These are phyloP conservation scores for Trichoderma erinaceum DNA, from an alignment of 495 filamentous ascomycete species.

Conservation along the genomic window DNA sequence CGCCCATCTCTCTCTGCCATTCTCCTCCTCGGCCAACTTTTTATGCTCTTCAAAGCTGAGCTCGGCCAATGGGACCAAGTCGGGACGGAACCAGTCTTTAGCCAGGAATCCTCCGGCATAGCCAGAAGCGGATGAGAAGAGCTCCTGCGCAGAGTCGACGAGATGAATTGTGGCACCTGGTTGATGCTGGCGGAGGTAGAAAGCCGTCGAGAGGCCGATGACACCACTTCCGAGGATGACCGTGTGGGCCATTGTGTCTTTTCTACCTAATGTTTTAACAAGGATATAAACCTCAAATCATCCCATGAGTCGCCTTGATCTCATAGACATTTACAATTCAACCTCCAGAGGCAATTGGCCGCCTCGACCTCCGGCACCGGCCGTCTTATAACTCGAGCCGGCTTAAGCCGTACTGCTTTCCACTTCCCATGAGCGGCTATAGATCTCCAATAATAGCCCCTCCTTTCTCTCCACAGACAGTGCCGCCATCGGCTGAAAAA, in stretches of 20 bases:
- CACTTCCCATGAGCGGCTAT: neutral
- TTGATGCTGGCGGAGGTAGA: conserved; percentile 58
- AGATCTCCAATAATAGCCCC: neutral
- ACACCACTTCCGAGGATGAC: conserved; percentile 76
- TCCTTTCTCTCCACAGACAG: neutral
- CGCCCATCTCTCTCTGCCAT: conserved; percentile 60
- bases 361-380: neutral
- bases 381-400: neutral
- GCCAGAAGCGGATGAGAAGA: conserved; percentile 69
- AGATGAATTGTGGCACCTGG: conserved; percentile 56
- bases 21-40: conserved; percentile 52
- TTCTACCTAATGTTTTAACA: neutral
- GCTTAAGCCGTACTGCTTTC: neutral
- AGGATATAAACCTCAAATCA: neutral
- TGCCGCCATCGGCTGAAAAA: conserved; percentile 8
- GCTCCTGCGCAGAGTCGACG: conserved; percentile 55
- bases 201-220: conserved; percentile 72
- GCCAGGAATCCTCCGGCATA: conserved; percentile 71
- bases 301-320: conserved; percentile 9
- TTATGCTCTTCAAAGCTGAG: conserved; percentile 67
- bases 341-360: neutral
- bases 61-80: conserved; percentile 50
- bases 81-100: conserved; percentile 60
- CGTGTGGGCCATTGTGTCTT: conserved; percentile 38
- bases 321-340: neutral